phyloP scores from a whole-genome alignment of 2,329 filamentous ascomycete genomes.

The Metarhizium robertsii region DNA sequence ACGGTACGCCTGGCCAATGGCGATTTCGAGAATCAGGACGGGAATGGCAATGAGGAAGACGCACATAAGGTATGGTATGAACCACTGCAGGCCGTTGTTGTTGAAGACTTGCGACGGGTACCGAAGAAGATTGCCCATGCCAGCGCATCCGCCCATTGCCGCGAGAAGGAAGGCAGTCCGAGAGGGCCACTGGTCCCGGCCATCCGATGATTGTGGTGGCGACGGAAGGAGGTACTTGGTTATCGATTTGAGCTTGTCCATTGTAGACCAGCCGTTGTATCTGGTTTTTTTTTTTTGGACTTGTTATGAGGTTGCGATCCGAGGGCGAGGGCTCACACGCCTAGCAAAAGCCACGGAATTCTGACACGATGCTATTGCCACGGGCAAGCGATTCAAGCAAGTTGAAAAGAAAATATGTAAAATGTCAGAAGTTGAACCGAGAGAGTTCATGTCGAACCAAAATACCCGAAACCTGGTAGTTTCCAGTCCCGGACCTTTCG shows the following conservation, averaged over 20 bases:
- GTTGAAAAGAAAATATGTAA: too few species aligned
- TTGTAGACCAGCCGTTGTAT: background rate
- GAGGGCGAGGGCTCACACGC: too few species aligned
- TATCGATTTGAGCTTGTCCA: conserved; percentile 7
- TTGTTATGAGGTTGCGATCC: background rate
- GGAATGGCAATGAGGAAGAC: conserved; percentile 48
- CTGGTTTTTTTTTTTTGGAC: background rate
- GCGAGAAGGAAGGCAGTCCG: conserved; percentile 46
- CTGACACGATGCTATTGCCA: too few species aligned
- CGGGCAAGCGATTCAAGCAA: too few species aligned
- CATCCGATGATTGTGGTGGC: conserved; percentile 27
- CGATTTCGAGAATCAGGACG: conserved; percentile 47
- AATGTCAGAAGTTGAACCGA: too few species aligned
- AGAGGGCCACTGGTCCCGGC: conserved; percentile 45
- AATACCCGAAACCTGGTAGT: too few species aligned
- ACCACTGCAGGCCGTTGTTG: conserved; percentile 52
- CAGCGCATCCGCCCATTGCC: conserved; percentile 48
- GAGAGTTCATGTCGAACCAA: too few species aligned
- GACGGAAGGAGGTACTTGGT: conserved; percentile 22
- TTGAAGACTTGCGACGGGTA: conserved; percentile 52
- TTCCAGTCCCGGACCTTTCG: too few species aligned
- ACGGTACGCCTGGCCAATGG: conserved; percentile 59
- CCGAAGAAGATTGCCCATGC: conserved; percentile 47
- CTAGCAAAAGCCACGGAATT: too few species aligned
- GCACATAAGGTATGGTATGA: conserved; percentile 46